Evolutionary conservation across 2,329 filamentous ascomycete genomes (phyloP).

Genomic region (Cercospora janseana): DNA sequence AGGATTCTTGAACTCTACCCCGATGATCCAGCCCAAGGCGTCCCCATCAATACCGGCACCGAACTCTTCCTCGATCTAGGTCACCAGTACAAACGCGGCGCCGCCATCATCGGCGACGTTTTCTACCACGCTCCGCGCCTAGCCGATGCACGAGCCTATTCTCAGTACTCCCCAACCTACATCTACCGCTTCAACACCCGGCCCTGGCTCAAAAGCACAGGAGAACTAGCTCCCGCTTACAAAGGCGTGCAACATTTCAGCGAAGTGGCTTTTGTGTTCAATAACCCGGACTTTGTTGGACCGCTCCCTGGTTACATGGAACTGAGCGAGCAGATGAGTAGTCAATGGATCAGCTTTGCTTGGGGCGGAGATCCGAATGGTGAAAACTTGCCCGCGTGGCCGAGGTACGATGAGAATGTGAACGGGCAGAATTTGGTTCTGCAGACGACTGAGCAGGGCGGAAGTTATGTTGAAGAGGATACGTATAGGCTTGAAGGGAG

Average conservation of each 20-base stretch:
- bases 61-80: conserved; percentile 41
- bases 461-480: conserved; percentile 25
- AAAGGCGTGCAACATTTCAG: conserved; percentile 56
- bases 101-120: conserved; percentile 56
- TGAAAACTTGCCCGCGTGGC: conserved; percentile 18
- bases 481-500: conserved; percentile 23
- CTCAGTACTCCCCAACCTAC: conserved; percentile 53
- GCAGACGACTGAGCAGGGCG: conserved; percentile 19
- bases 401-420: conserved; percentile 18
- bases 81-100: conserved; percentile 53
- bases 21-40: conserved; percentile 49
- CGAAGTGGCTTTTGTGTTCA: conserved; percentile 46
- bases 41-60: conserved; percentile 45
- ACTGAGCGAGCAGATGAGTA: conserved; percentile 23
- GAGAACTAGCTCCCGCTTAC: conserved; percentile 37
- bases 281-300: conserved; percentile 20
- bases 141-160: conserved; percentile 53
- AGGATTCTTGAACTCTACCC: conserved; percentile 45
- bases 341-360: conserved; percentile 25
- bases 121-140: conserved; percentile 57
- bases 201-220: conserved; percentile 40
- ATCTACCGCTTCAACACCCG: conserved; percentile 63
- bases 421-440: conserved; percentile 22
- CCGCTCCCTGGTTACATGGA: conserved; percentile 19
- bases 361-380: conserved; percentile 24